Conservation (phyloP, 2,329 filamentous ascomycete genomes). For the Mycocentrospora acerina region DNA sequence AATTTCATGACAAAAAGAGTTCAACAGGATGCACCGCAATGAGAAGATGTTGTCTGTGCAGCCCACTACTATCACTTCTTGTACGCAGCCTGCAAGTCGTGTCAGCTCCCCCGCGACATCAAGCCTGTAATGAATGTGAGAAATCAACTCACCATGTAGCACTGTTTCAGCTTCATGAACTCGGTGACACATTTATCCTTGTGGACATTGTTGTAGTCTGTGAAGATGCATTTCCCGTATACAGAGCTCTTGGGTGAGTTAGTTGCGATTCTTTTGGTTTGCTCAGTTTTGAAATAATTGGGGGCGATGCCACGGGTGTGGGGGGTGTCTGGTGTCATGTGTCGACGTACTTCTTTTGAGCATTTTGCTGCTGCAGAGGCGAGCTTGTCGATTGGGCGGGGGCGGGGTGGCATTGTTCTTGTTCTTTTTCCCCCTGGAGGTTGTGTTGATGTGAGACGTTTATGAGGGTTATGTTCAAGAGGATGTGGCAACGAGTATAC, state of each 20-base stretch:
- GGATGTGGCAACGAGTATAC: too few species aligned
- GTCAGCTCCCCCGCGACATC: constrained; percentile 3
- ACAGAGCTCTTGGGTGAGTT: constrained; percentile 63
- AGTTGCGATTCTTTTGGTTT: too few species aligned
- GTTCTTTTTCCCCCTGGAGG: constrained; percentile 1
- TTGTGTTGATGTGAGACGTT: constrained; percentile 4
- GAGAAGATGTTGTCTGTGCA: too few species aligned
- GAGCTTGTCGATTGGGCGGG: constrained; percentile 68
- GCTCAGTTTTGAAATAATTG: too few species aligned
- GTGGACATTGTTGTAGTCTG: constrained; percentile 84
- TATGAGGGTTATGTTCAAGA: too few species aligned
- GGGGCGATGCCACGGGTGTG: too few species aligned
- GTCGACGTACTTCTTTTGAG: constrained; percentile 59
- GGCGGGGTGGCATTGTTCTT: constrained; percentile 41
- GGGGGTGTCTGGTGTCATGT: too few species aligned
- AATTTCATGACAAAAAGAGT: too few species aligned
- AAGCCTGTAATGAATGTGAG: too few species aligned
- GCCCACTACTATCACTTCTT: constrained; percentile 37
- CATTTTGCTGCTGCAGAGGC: constrained; percentile 67
- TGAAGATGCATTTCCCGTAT: constrained; percentile 89
- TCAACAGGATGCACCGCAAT: too few species aligned
- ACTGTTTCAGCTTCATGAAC: constrained; percentile 83
- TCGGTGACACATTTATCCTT: constrained; percentile 89
- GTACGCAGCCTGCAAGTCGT: constrained; percentile 23
- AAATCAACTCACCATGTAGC: constrained; percentile 69